Conservation (phyloP, 768 basidiomycete genomes). For the Hypholoma sublateritium region DNA sequence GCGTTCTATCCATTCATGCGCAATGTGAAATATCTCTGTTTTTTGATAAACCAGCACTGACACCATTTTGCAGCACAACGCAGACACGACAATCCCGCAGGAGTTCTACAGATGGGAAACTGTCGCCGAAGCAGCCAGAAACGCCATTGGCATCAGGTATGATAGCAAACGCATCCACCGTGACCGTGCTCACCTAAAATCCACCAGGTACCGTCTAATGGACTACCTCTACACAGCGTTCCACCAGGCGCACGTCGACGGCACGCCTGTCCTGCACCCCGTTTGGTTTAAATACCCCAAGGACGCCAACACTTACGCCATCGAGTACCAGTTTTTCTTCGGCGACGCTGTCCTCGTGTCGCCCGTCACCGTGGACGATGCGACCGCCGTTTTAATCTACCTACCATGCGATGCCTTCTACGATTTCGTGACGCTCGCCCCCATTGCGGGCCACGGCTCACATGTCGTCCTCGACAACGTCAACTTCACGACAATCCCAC, state of each 20-base stretch:
- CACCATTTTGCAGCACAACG: slow-evolving; percentile 45
- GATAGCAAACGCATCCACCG: slow-evolving; percentile 7
- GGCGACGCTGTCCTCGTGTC: slow-evolving; percentile 68
- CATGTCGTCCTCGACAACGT: slow-evolving; percentile 45
- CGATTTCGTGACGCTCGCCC: slow-evolving; percentile 53
- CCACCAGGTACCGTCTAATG: slow-evolving; percentile 67
- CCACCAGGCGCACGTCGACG: slow-evolving; percentile 54
- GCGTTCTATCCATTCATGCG: slow-evolving; percentile 82
- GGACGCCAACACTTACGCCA: slow-evolving; percentile 54
- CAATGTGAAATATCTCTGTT: slow-evolving; percentile 44
- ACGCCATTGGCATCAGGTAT: slow-evolving; percentile 62
- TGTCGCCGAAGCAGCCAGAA: slow-evolving; percentile 57
- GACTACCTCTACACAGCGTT: slow-evolving; percentile 76
- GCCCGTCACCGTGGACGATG: slow-evolving; percentile 61
- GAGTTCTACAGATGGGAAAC: slow-evolving; percentile 68
- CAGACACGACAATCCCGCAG: slow-evolving; percentile 51
- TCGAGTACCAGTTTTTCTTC: slow-evolving; percentile 71
- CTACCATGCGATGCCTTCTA: slow-evolving; percentile 67
- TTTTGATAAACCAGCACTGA: background rate
- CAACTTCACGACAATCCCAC: slow-evolving; percentile 56
- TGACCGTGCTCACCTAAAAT: background rate
- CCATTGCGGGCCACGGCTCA: slow-evolving; percentile 47
- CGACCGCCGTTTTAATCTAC: slow-evolving; percentile 59
- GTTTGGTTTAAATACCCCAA: slow-evolving; percentile 69
- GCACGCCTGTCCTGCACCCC: slow-evolving; percentile 66